Evolutionary conservation across 371 early-diverging fungal species (phyloP).

Genomic region (Parasitella parasitica): DNA sequence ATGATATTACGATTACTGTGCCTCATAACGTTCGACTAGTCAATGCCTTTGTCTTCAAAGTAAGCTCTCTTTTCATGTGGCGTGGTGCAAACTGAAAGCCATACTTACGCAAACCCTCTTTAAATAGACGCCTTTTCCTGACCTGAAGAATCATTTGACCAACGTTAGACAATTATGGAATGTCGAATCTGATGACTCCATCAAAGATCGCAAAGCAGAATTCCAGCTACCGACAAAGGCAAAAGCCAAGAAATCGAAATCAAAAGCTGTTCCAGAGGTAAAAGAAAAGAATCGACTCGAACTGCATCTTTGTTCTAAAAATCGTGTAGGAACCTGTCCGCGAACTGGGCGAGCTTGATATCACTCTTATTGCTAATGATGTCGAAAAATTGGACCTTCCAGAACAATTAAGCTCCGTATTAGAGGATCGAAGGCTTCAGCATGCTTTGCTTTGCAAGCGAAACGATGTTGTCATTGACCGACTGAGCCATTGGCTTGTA

Average conservation of each 20-base stretch:
- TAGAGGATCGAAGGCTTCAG: constrained; percentile 50
- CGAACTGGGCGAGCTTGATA: constrained; percentile 18
- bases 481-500: constrained; percentile 50
- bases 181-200: background rate
- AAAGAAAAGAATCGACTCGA: background rate
- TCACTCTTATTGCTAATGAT: constrained; percentile 27
- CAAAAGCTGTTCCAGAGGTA: background rate
- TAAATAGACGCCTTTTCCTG: constrained; percentile 42
- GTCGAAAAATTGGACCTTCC: constrained; percentile 43
- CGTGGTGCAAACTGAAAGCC: too few relatives aligned
- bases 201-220: constrained; percentile 4
- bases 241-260: constrained; percentile 1
- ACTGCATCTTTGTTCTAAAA: background rate
- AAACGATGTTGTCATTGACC: constrained; percentile 25
- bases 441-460: constrained; percentile 42
- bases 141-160: constrained; percentile 22
- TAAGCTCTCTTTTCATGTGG: too few relatives aligned
- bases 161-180: constrained; percentile 33
- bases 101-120: too few relatives aligned
- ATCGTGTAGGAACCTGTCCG: background rate
- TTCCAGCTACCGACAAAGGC: constrained; percentile 2
- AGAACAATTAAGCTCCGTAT: constrained; percentile 45
- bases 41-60: constrained; percentile 10
- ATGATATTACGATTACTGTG: constrained; percentile 34
- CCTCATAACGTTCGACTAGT: constrained; percentile 15